Evolutionary conservation across 306 rosid genomes (phyloP).

Genomic region (Quercus robur): DNA sequence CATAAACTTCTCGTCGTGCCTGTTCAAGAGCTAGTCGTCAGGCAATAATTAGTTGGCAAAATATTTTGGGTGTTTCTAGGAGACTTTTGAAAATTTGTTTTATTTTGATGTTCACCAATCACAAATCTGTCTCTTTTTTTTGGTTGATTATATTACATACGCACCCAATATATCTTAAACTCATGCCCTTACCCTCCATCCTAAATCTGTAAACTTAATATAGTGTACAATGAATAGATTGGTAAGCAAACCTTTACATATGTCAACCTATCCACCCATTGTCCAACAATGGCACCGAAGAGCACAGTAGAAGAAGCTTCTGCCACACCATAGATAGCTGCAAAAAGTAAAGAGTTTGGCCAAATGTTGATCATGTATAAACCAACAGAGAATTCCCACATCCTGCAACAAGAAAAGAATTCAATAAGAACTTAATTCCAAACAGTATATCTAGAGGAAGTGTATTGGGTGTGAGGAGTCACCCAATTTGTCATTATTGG

Average conservation of each 20-base stretch:
- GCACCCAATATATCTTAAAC: too few species aligned
- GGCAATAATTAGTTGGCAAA: background rate
- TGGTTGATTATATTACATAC: too few species aligned
- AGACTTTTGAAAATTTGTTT: background rate
- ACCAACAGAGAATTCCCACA: conserved; percentile 99
- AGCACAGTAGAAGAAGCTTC: conserved; percentile 81
- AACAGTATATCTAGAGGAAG: background rate
- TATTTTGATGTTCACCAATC: background rate
- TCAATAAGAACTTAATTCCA: background rate
- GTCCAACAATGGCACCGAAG: conserved; percentile 80
- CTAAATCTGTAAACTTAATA: background rate
- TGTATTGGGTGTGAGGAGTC: background rate
- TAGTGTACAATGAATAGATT: background rate
- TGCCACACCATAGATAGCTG: conserved; percentile 84
- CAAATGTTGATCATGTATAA: conserved; percentile 83
- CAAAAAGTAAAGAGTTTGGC: conserved; percentile 81
- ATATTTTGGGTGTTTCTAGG: background rate
- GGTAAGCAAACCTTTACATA: conserved; percentile 53
- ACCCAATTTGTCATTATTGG: background rate
- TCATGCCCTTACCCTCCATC: background rate
- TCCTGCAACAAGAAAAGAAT: conserved; percentile 37
- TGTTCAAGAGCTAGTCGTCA: background rate
- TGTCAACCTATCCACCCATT: conserved; percentile 60
- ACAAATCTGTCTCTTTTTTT: background rate
- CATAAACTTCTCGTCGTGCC: background rate